Evolutionary conservation across 192 early-diverging fungal genomes (phyloP).

Genomic region (Entomortierella beljakovae): DNA sequence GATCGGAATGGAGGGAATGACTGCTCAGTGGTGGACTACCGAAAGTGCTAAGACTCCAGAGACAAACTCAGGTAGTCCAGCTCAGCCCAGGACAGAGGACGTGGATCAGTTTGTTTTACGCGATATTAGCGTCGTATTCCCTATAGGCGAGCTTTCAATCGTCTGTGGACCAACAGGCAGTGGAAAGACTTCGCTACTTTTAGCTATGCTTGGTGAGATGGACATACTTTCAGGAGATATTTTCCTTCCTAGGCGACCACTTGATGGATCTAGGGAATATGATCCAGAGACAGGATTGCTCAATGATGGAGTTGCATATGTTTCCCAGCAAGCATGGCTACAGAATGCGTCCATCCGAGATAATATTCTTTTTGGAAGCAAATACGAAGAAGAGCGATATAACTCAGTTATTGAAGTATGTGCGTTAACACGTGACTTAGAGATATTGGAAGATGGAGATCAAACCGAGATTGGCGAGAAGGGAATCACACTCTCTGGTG

Average conservation of each 20-base stretch:
- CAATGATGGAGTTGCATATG: conserved; percentile 79
- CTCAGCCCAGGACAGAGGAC: conserved; percentile 19
- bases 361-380: conserved; percentile 85
- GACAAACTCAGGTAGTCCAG: neutral
- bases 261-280: conserved; percentile 26
- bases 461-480: conserved; percentile 88
- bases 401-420: conserved; percentile 76
- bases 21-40: conserved; percentile 51
- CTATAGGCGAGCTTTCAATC: conserved; percentile 70
- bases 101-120: conserved; percentile 61
- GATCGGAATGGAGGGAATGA: conserved; percentile 55
- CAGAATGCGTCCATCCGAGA: conserved; percentile 74
- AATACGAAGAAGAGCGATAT: conserved; percentile 74
- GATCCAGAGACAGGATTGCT: conserved; percentile 52
- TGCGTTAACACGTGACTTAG: conserved; percentile 84
- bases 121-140: conserved; percentile 70
- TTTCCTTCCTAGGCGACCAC: conserved; percentile 41
- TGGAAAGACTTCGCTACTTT: conserved; percentile 81
- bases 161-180: conserved; percentile 81
- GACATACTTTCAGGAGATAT: conserved; percentile 42
- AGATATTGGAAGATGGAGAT: conserved; percentile 81
- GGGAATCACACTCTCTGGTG: conserved; percentile 78
- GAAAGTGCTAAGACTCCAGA: conserved; percentile 51
- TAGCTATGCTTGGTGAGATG: conserved; percentile 86
- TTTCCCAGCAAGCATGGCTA: conserved; percentile 75